A percentile compares a stretch with the other conserved stretches of the same genome.
Conservation (phyloP, 169 alveolate genomes). For the Plasmodium coatneyi region DNA sequence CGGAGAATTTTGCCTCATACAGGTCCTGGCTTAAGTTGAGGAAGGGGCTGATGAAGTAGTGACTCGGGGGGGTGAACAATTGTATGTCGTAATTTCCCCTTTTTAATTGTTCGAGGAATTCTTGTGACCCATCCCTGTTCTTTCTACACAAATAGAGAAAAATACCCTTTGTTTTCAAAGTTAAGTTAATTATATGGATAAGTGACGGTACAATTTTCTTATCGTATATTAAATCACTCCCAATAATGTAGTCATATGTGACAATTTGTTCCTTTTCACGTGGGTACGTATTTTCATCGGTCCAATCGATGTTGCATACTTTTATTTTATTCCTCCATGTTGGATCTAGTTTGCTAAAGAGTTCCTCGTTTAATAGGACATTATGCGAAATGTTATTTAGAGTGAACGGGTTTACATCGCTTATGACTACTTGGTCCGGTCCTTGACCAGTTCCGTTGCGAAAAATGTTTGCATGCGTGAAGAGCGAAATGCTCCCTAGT, state of each 20-base stretch:
- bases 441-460: background rate
- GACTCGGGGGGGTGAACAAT: constrained; percentile 17
- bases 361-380: constrained; percentile 69
- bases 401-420: constrained; percentile 76
- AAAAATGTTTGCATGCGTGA: constrained; percentile 25
- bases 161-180: constrained; percentile 73
- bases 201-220: constrained; percentile 75
- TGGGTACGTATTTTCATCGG: constrained; percentile 52
- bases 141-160: constrained; percentile 79
- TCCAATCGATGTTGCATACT: constrained; percentile 74
- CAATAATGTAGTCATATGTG: constrained; percentile 77
- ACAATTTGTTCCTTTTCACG: constrained; percentile 13
- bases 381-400: constrained; percentile 77
- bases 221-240: constrained; percentile 83
- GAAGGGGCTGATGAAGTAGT: constrained; percentile 31
- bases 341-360: background rate
- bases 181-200: constrained; percentile 37
- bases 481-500: constrained; percentile 75
- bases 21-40: constrained; percentile 16
- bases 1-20: constrained; percentile 45
- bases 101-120: constrained; percentile 73
- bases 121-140: constrained; percentile 78
- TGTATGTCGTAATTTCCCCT: constrained; percentile 14
- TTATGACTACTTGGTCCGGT: constrained; percentile 54
- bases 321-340: constrained; percentile 46